A percentile compares a stretch with the other conserved stretches of the same genome.
Evolutionary conservation across 306 rosid genomes (phyloP).

Genomic region (Abrus pulchellus): DNA sequence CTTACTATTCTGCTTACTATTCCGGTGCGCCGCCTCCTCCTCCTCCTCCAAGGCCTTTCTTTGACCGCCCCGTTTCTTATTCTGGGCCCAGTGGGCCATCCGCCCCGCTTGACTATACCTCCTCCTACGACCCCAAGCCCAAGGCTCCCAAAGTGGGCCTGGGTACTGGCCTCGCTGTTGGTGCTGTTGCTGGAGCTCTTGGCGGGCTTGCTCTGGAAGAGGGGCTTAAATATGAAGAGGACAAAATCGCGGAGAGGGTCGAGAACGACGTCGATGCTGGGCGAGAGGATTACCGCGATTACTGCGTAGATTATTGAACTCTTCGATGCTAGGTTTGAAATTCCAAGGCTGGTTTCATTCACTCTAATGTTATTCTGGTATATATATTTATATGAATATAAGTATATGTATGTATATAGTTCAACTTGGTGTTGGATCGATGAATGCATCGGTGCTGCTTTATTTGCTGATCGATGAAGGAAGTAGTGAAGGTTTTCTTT

Average conservation of each 20-base stretch:
- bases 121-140: slow-evolving; percentile 66
- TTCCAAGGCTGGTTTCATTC: slow-evolving; percentile 17
- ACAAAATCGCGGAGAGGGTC: slow-evolving; percentile 67
- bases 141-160: slow-evolving; percentile 64
- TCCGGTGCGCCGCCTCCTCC: slow-evolving; percentile 74
- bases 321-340: slow-evolving; percentile 27
- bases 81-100: slow-evolving; percentile 71
- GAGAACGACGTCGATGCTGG: slow-evolving; percentile 57
- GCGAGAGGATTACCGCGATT: slow-evolving; percentile 69
- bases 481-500: slow-evolving; percentile 30
- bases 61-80: slow-evolving; percentile 59
- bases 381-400: slow-evolving; percentile 3
- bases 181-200: slow-evolving; percentile 77
- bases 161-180: slow-evolving; percentile 78
- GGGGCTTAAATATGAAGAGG: slow-evolving; percentile 75
- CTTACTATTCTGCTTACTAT: slow-evolving; percentile 68
- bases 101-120: slow-evolving; percentile 74
- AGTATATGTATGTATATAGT: slow-evolving; percentile 42
- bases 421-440: slow-evolving; percentile 42
- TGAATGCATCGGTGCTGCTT: slow-evolving; percentile 35
- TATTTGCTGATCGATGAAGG: slow-evolving; percentile 29
- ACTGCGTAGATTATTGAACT: slow-evolving; percentile 50
- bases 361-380: slow-evolving; percentile 33
- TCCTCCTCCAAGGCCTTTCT: slow-evolving; percentile 70
- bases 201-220: slow-evolving; percentile 82